Evolutionary conservation across 75 land plant genomes (phyloP).

Genomic region (Sequoia sempervirens): DNA sequence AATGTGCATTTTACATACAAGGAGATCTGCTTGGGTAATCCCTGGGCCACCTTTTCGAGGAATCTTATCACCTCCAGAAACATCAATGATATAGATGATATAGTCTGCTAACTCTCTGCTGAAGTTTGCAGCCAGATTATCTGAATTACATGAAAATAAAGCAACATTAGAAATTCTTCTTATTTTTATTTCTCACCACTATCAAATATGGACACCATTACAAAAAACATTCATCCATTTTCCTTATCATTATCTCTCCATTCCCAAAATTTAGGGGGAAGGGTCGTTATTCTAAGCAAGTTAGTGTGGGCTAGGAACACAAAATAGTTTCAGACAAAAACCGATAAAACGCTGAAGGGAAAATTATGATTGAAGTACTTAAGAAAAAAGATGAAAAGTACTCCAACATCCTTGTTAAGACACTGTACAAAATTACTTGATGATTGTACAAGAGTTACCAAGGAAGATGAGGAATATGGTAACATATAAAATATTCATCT

Average conservation of each 20-base stretch:
- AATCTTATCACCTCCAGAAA: slow-evolving; percentile 95
- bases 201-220: not conserved
- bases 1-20: slow-evolving; percentile 41
- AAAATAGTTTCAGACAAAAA: not conserved
- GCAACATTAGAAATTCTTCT: not conserved
- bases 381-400: not conserved
- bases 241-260: not conserved
- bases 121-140: slow-evolving; percentile 96
- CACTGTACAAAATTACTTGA: not conserved
- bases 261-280: not conserved
- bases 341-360: not conserved
- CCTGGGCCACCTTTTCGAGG: slow-evolving; percentile 99
- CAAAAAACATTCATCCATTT: not conserved
- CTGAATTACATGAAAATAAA: slow-evolving; percentile 26
- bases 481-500: not conserved
- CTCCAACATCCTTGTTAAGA: not conserved
- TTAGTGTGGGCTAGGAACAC: not conserved
- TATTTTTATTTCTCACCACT: not conserved
- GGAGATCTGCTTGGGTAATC: slow-evolving; percentile 98
- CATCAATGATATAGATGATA: slow-evolving; percentile 96
- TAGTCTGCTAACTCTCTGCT: slow-evolving; percentile 98
- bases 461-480: not conserved
- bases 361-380: not conserved
- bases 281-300: not conserved
- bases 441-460: not conserved